A percentile compares a stretch with the other conserved stretches of the same genome.
These are phyloP conservation scores for Arthrobotrys musiformis DNA, from an alignment of 2,329 filamentous ascomycete species.

Conservation along the genomic window DNA sequence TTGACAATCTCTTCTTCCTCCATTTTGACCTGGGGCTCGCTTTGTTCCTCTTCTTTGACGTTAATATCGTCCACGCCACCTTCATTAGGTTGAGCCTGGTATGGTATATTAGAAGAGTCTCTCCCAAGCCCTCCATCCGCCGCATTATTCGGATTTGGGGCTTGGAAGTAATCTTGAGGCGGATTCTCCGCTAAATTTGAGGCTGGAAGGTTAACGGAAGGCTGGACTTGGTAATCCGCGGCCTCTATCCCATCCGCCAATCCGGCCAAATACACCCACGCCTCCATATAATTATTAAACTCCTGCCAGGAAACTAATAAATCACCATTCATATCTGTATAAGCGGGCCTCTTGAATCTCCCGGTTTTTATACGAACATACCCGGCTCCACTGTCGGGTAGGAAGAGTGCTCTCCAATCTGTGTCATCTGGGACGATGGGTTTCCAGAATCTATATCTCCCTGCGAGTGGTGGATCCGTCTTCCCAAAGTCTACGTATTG, in stretches of 20 bases:
- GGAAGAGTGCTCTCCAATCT: neutral
- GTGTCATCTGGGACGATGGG: conserved; percentile 8
- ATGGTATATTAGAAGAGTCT: neutral
- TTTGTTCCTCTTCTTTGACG: neutral
- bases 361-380: neutral
- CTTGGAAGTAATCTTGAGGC: no score
- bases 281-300: neutral
- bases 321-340: neutral
- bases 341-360: neutral
- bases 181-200: no score
- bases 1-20: neutral
- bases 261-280: neutral
- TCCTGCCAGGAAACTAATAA: neutral
- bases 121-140: neutral
- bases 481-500: conserved; percentile 22
- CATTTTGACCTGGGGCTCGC: neutral
- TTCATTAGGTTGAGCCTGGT: no score
- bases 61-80: neutral
- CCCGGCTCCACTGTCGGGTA: conserved; percentile 7
- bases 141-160: neutral
- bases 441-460: conserved; percentile 41
- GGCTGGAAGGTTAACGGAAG: no score
- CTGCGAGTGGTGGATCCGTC: conserved; percentile 4
- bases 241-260: neutral
- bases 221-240: no score